A percentile compares a stretch with the other conserved stretches of the same genome.
Conservation (phyloP, 1,284 basidiomycete species). For the Rhodotorula mucilaginosa region DNA sequence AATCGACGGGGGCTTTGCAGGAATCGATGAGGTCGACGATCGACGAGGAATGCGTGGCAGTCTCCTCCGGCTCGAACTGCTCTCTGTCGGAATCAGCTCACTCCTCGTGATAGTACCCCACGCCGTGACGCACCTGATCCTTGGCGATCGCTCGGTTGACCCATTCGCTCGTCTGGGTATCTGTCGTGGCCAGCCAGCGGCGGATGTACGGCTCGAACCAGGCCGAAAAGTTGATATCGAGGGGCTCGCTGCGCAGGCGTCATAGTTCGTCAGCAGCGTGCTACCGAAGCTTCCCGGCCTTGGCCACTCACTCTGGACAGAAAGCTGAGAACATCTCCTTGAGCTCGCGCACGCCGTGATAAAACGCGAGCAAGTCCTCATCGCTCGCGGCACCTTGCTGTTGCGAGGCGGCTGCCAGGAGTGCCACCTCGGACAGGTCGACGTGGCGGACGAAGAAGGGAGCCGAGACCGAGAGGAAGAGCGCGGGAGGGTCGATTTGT, state of each 20-base stretch:
- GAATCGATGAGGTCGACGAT: constrained; percentile 96
- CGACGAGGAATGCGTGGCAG: constrained; percentile 82
- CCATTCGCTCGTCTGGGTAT: constrained; percentile 89
- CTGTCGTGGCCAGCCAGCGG: constrained; percentile 86
- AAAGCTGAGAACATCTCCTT: constrained; percentile 77
- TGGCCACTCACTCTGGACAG: constrained; percentile 63
- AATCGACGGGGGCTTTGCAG: constrained; percentile 81
- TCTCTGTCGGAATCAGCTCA: background rate
- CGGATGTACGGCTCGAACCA: constrained; percentile 81
- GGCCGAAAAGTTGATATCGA: constrained; percentile 34
- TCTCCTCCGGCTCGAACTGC: constrained; percentile 79
- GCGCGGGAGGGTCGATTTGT: constrained; percentile 30
- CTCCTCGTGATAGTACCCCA: background rate
- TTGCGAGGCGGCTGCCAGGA: constrained; percentile 49
- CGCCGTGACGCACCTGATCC: constrained; percentile 65
- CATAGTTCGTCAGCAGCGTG: background rate
- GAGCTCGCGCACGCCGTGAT: constrained; percentile 69
- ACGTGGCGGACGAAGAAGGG: constrained; percentile 75
- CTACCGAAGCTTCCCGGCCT: background rate
- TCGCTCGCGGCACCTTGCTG: constrained; percentile 72
- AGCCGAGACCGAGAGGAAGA: constrained; percentile 69
- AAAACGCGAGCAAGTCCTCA: constrained; percentile 83
- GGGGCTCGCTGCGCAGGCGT: constrained; percentile 19
- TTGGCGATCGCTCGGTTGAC: constrained; percentile 85
- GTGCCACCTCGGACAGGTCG: constrained; percentile 64